Percentiles rank a stretch among this genome's conserved stretches.
These are phyloP conservation scores for Eimeria nieschulzi DNA, from an alignment of 169 alveolate genomes.

Conservation along the genomic window DNA sequence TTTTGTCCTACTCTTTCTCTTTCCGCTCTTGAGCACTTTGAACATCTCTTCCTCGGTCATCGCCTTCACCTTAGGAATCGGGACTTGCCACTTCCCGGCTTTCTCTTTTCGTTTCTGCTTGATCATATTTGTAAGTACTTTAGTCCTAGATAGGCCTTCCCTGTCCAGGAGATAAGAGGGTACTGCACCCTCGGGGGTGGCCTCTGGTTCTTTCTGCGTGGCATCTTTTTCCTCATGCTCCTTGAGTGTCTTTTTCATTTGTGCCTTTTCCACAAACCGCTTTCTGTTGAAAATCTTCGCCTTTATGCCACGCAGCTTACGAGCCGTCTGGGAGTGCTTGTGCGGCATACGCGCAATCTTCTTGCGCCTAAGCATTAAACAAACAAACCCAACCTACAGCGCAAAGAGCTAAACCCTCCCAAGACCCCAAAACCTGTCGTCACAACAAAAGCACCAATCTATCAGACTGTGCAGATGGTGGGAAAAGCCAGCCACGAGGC, in stretches of 20 bases:
- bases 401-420: too few relatives aligned
- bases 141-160: slow-evolving; percentile 95
- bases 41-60: slow-evolving; percentile 91
- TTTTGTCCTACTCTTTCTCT: slow-evolving; percentile 77
- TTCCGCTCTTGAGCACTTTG: slow-evolving; percentile 82
- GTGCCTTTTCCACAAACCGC: slow-evolving; percentile 98
- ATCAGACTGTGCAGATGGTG: too few relatives aligned
- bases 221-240: slow-evolving; percentile 96
- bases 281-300: slow-evolving; percentile 97
- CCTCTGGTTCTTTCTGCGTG: slow-evolving; percentile 83
- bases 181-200: slow-evolving; percentile 96
- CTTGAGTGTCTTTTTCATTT: slow-evolving; percentile 93
- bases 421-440: too few relatives aligned
- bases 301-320: slow-evolving; percentile 95
- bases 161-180: slow-evolving; percentile 99
- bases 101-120: slow-evolving; percentile 99
- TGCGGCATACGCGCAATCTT: slow-evolving; percentile 95
- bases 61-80: slow-evolving; percentile 97
- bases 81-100: slow-evolving; percentile 99
- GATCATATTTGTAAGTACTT: slow-evolving; percentile 96
- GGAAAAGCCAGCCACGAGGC: too few relatives aligned
- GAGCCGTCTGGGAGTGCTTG: slow-evolving; percentile 93
- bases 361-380: slow-evolving; percentile 85
- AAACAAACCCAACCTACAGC: too few relatives aligned
- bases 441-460: too few relatives aligned